Conservation (phyloP, 805 yeast genomes). For the Starmerella lactis-condensi region DNA sequence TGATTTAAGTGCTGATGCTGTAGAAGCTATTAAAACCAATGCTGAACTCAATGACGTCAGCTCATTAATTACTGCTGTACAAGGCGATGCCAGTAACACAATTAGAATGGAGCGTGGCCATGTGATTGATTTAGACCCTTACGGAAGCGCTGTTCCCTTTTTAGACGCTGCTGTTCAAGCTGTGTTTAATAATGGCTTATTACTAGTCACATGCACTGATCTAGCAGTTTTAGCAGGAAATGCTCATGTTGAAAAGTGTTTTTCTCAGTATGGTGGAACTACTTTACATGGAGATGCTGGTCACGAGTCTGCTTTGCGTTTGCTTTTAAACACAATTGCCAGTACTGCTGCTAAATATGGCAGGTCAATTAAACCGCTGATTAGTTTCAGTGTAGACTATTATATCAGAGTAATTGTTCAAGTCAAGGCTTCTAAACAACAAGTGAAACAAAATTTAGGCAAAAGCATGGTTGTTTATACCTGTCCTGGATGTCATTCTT, state of each 20-base stretch:
- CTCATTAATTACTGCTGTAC: slow-evolving; percentile 42
- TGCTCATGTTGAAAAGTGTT: slow-evolving; percentile 93
- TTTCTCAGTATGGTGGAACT: slow-evolving; percentile 83
- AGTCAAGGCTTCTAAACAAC: slow-evolving; percentile 58
- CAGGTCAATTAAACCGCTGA: slow-evolving; percentile 66
- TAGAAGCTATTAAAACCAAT: slow-evolving; percentile 55
- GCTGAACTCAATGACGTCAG: slow-evolving; percentile 45
- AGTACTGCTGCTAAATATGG: slow-evolving; percentile 79
- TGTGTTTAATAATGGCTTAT: slow-evolving; percentile 65
- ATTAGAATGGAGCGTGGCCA: slow-evolving; percentile 53
- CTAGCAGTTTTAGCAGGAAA: slow-evolving; percentile 88
- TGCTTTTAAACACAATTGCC: slow-evolving; percentile 60
- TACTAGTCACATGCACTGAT: slow-evolving; percentile 90
- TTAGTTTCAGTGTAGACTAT: slow-evolving; percentile 76
- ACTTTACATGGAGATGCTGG: slow-evolving; percentile 71
- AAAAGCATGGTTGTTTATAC: slow-evolving; percentile 60
- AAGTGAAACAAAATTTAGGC: slow-evolving; percentile 62
- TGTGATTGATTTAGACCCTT: slow-evolving; percentile 87
- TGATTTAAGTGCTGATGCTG: slow-evolving; percentile 76
- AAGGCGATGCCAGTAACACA: slow-evolving; percentile 78
- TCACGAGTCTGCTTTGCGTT: slow-evolving; percentile 81
- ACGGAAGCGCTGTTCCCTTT: slow-evolving; percentile 94
- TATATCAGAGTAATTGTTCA: slow-evolving; percentile 73
- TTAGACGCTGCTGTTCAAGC: slow-evolving; percentile 78
- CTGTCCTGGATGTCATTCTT: slow-evolving; percentile 75